phyloP scores from a whole-genome alignment of 2,329 filamentous ascomycete genomes.

The Endoconidiophora laricicola region DNA sequence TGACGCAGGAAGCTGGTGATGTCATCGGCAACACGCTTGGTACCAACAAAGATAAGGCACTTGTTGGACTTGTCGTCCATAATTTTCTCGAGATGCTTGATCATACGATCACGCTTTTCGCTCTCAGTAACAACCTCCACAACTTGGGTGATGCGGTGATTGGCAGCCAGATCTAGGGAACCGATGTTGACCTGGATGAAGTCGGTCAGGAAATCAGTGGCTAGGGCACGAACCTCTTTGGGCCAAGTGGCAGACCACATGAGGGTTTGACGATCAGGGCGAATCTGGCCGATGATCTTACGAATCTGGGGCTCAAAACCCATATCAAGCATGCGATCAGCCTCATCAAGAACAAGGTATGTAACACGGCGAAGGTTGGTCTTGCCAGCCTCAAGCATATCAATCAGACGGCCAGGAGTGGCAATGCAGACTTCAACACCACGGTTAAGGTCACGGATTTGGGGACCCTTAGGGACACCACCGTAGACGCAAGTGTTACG shows the following conservation, averaged over 20 bases:
- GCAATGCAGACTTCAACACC: slow-evolving; percentile 98
- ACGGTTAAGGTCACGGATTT: slow-evolving; percentile 85
- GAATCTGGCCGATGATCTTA: slow-evolving; percentile 96
- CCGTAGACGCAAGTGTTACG: slow-evolving; percentile 98
- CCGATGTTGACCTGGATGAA: slow-evolving; percentile 99
- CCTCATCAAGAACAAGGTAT: slow-evolving; percentile 95
- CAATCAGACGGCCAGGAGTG: slow-evolving; percentile 91
- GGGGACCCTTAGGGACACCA: slow-evolving; percentile 92
- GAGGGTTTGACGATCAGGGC: slow-evolving; percentile 94
- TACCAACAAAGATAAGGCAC: slow-evolving; percentile 82
- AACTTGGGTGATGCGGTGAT: slow-evolving; percentile 94
- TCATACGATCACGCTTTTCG: slow-evolving; percentile 95
- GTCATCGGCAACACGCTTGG: slow-evolving; percentile 91
- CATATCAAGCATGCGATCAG: slow-evolving; percentile 99
- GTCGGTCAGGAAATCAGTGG: slow-evolving; percentile 77
- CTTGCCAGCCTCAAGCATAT: slow-evolving; percentile 95
- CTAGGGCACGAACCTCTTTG: slow-evolving; percentile 89
- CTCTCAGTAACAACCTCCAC: slow-evolving; percentile 92
- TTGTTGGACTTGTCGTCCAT: slow-evolving; percentile 97
- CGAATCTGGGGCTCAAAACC: slow-evolving; percentile 99
- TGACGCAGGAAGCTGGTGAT: slow-evolving; percentile 95
- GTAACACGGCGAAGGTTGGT: slow-evolving; percentile 96
- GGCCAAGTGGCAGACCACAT: slow-evolving; percentile 99
- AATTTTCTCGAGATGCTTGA: slow-evolving; percentile 91
- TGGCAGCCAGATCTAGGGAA: slow-evolving; percentile 88